Percentiles rank a stretch among this genome's conserved stretches.
phyloP scores from a whole-genome alignment of 2,329 filamentous ascomycete genomes.

The Thelonectria rubi region DNA sequence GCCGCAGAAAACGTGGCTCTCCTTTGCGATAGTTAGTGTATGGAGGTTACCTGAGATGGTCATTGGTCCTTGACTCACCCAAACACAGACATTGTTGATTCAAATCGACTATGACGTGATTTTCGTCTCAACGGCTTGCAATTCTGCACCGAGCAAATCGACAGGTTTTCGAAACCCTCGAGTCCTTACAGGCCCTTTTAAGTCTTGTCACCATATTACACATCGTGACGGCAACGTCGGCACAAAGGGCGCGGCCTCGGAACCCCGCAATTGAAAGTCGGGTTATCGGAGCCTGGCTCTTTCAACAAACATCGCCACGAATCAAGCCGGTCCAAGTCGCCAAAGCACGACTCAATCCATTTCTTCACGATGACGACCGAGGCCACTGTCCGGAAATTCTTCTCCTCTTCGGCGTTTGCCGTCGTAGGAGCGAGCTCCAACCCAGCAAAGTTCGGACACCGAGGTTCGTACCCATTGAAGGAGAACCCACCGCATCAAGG shows the following conservation, averaged over 20 bases:
- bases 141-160: not conserved
- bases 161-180: not conserved
- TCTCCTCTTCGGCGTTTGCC: conserved; percentile 80
- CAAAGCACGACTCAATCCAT: not conserved
- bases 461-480: conserved; percentile 63
- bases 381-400: conserved; percentile 79
- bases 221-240: conserved; percentile 20
- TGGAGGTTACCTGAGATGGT: not conserved
- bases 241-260: conserved; percentile 27
- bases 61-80: conserved; percentile 29
- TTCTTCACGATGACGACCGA: conserved; percentile 68
- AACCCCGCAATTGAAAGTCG: conserved; percentile 35
- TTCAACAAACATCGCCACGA: conserved; percentile 14
- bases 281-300: conserved; percentile 28
- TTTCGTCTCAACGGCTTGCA: not conserved
- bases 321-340: not conserved
- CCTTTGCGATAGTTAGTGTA: conserved; percentile 45
- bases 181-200: conserved; percentile 1
- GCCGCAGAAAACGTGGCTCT: conserved; percentile 65
- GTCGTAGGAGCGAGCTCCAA: conserved; percentile 92
- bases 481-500: not conserved
- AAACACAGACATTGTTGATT: conserved; percentile 38
- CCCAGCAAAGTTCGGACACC: conserved; percentile 86
- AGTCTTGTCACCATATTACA: not conserved
- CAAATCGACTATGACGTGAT: not conserved